Percentiles rank a stretch among this genome's conserved stretches.
phyloP scores from a whole-genome alignment of 345 rosid species.

The Jatropha curcas region DNA sequence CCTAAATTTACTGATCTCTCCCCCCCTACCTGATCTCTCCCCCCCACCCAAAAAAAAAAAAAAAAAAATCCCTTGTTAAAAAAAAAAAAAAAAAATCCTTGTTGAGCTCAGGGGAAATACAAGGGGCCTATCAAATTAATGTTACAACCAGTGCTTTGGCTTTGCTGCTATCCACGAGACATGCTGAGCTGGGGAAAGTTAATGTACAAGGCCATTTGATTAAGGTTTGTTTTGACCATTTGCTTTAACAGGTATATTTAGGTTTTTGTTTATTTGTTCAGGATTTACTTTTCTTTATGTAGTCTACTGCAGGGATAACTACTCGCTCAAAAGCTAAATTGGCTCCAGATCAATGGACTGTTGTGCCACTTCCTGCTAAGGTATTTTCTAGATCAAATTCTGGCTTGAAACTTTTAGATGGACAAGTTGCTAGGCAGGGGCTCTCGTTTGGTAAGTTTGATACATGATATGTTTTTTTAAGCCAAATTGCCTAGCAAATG shows the following conservation, averaged over 20 bases:
- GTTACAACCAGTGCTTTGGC: slow-evolving; percentile 86
- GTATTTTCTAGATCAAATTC: slow-evolving; percentile 38
- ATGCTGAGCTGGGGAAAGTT: slow-evolving; percentile 64
- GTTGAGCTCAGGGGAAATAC: slow-evolving; percentile 70
- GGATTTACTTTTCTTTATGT: slow-evolving; percentile 17
- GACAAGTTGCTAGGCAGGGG: background rate
- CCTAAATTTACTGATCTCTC: slow-evolving; percentile 7
- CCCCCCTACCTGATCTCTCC: too few relatives aligned
- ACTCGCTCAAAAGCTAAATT: slow-evolving; percentile 89
- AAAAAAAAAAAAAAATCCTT: too few relatives aligned
- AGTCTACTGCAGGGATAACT: slow-evolving; percentile 75
- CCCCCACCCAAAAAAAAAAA: too few relatives aligned
- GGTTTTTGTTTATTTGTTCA: slow-evolving; percentile 14
- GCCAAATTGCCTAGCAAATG: background rate
- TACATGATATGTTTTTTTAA: background rate
- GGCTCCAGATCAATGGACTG: slow-evolving; percentile 86
- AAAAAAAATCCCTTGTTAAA: too few relatives aligned
- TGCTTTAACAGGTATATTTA: background rate
- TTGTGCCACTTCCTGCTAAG: slow-evolving; percentile 74
- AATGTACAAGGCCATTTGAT: slow-evolving; percentile 72
- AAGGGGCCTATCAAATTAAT: slow-evolving; percentile 82
- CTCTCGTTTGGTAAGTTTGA: slow-evolving; percentile 1
- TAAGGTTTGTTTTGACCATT: slow-evolving; percentile 49
- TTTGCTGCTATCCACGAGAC: slow-evolving; percentile 68
- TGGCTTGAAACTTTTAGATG: background rate